Conservation (phyloP, 2,329 filamentous ascomycete species). For the Fusarium nodosum region DNA sequence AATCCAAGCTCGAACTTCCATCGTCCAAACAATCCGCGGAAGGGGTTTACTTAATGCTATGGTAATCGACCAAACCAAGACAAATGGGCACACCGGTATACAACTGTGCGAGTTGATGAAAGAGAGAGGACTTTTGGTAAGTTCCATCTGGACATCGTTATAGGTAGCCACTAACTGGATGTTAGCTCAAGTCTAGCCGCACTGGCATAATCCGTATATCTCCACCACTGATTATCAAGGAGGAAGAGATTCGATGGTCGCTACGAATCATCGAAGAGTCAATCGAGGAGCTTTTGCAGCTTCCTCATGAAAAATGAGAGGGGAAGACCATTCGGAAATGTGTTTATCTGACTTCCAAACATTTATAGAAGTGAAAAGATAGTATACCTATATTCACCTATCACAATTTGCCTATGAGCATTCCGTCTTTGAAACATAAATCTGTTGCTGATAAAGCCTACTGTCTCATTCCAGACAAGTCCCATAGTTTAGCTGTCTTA, state of each 20-base stretch:
- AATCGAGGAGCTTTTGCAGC: conserved; percentile 75
- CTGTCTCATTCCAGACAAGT: conserved; percentile 7
- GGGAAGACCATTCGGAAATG: too few relatives aligned
- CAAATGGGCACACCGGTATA: conserved; percentile 90
- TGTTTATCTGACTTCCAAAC: too few relatives aligned
- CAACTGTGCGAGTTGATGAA: conserved; percentile 96
- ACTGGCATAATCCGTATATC: conserved; percentile 98
- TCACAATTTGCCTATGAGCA: too few relatives aligned
- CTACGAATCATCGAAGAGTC: conserved; percentile 85
- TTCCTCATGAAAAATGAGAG: background rate
- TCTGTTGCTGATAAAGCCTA: background rate
- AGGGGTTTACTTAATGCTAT: conserved; percentile 97
- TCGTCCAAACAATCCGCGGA: conserved; percentile 86
- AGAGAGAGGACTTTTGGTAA: conserved; percentile 90
- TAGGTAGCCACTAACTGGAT: too few relatives aligned
- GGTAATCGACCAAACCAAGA: conserved; percentile 84
- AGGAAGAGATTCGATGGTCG: conserved; percentile 83
- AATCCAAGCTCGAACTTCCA: conserved; percentile 79
- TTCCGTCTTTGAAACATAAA: too few relatives aligned
- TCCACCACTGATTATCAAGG: conserved; percentile 94
- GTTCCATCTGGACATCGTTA: too few relatives aligned
- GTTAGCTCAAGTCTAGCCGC: conserved; percentile 84
- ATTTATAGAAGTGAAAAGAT: too few relatives aligned
- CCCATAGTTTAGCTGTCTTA: conserved; percentile 2
- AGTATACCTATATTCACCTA: too few relatives aligned